A percentile compares a stretch with the other conserved stretches of the same genome.
Conservation (phyloP, 805 yeast species). For the Tetrapisispora pingtungensis region DNA sequence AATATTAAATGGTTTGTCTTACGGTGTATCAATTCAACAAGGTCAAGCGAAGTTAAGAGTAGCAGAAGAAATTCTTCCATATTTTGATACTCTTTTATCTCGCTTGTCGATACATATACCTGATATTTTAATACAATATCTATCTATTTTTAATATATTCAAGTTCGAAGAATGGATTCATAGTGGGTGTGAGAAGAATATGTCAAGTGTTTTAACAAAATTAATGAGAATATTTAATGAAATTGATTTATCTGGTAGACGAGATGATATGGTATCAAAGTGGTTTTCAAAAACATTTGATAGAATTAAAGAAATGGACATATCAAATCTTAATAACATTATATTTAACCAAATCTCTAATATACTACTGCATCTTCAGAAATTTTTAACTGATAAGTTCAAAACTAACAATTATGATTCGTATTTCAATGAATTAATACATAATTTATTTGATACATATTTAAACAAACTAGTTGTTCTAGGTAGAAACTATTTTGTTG, state of each 20-base stretch:
- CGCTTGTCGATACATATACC: conserved; percentile 18
- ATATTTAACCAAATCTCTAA: conserved; percentile 18
- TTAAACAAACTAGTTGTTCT: conserved; percentile 22
- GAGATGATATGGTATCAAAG: conserved; percentile 8
- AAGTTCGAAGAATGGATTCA: conserved; percentile 26
- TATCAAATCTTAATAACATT: conserved; percentile 17
- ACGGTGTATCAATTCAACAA: conserved; percentile 16
- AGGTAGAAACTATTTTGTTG: conserved; percentile 21
- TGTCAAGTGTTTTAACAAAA: conserved; percentile 12
- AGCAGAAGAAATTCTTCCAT: conserved; percentile 17
- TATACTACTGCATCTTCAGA: conserved; percentile 14
- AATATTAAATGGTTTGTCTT: conserved; percentile 22
- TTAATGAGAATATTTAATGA: conserved; percentile 18
- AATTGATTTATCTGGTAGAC: conserved; percentile 7
- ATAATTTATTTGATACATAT: conserved; percentile 16
- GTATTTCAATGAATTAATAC: conserved; percentile 7
- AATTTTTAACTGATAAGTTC: conserved; percentile 15
- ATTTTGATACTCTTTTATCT: conserved; percentile 15
- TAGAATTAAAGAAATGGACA: conserved; percentile 14
- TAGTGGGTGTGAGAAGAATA: conserved; percentile 15
- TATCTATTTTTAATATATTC: conserved; percentile 20
- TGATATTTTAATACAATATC: conserved; percentile 14
- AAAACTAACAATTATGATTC: conserved; percentile 2
- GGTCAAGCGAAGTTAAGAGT: conserved; percentile 16
- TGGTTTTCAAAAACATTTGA: conserved; percentile 13